A percentile compares a stretch with the other conserved stretches of the same genome.
phyloP scores from a whole-genome alignment of 192 early-diverging fungal genomes.

The Podila epigama region DNA sequence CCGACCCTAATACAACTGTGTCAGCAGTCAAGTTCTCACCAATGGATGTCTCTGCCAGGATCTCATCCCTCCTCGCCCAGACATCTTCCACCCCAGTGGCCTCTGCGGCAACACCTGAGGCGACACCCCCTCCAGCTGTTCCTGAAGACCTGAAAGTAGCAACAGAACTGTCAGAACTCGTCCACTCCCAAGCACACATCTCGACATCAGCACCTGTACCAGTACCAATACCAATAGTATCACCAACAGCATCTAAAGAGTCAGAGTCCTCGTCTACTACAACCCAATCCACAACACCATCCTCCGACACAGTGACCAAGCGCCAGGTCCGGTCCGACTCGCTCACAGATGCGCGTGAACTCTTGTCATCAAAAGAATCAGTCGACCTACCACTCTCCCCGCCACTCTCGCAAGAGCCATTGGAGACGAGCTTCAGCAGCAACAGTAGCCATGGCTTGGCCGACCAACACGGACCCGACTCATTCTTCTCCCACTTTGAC shows the following conservation, averaged over 20 bases:
- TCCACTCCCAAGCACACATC: too few relatives aligned
- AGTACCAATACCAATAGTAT: neutral
- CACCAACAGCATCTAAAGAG: neutral
- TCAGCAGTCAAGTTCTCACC: neutral
- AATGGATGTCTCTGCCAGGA: neutral
- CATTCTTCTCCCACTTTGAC: conserved; percentile 29
- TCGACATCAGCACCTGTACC: too few relatives aligned
- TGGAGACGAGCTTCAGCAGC: neutral
- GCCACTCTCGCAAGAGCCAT: conserved; percentile 25
- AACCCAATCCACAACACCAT: conserved; percentile 5
- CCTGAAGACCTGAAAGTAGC: too few relatives aligned
- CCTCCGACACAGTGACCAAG: neutral
- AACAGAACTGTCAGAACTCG: too few relatives aligned
- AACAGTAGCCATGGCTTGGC: neutral
- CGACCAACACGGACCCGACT: conserved; percentile 5
- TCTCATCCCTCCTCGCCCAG: conserved; percentile 8
- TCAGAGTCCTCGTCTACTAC: neutral
- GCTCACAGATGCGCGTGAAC: conserved; percentile 15
- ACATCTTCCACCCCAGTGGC: neutral
- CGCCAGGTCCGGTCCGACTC: conserved; percentile 5
- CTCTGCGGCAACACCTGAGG: neutral
- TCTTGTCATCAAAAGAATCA: conserved; percentile 7
- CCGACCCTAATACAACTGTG: too few relatives aligned
- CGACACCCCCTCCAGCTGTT: neutral
- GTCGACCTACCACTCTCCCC: conserved; percentile 18